These are phyloP conservation scores for Ophiorrhiza pumila DNA, from an alignment of 257 asterid genomes.

Conservation along the genomic window DNA sequence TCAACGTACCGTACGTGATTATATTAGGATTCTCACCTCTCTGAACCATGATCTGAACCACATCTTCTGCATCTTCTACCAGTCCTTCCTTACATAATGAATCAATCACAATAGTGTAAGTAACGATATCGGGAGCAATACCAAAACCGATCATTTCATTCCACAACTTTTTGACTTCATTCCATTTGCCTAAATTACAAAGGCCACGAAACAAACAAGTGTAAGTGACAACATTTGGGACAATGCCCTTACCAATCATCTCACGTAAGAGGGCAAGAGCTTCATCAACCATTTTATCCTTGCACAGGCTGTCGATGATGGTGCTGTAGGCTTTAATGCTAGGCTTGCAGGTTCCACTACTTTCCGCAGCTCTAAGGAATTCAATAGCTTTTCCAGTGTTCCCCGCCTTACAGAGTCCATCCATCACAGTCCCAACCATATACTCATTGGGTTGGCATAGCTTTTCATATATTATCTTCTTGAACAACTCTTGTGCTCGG, in stretches of 20 bases:
- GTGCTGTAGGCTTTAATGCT: conserved; percentile 1
- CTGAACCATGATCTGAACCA: too few species aligned
- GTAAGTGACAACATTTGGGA: conserved; percentile 13
- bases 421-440: conserved; percentile 10
- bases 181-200: too few species aligned
- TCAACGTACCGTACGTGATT: not conserved
- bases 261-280: conserved; percentile 19
- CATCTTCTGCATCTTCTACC: too few species aligned
- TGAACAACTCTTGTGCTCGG: conserved; percentile 23
- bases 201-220: too few species aligned
- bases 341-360: conserved; percentile 12
- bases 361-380: not conserved
- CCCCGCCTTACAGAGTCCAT: conserved; percentile 33
- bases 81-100: too few species aligned
- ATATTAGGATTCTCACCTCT: too few species aligned
- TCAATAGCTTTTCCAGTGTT: conserved; percentile 16
- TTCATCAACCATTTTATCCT: conserved; percentile 22
- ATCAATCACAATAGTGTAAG: too few species aligned
- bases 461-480: conserved; percentile 20
- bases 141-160: too few species aligned
- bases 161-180: too few species aligned
- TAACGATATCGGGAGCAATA: too few species aligned
- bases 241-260: conserved; percentile 14
- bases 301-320: conserved; percentile 19
- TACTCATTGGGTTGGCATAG: too few species aligned